Evolutionary conservation across 1,284 basidiomycete genomes (phyloP), one percentile per base, ranked within the genome.

Genomic region (Ustilago xerochloae): DNA sequence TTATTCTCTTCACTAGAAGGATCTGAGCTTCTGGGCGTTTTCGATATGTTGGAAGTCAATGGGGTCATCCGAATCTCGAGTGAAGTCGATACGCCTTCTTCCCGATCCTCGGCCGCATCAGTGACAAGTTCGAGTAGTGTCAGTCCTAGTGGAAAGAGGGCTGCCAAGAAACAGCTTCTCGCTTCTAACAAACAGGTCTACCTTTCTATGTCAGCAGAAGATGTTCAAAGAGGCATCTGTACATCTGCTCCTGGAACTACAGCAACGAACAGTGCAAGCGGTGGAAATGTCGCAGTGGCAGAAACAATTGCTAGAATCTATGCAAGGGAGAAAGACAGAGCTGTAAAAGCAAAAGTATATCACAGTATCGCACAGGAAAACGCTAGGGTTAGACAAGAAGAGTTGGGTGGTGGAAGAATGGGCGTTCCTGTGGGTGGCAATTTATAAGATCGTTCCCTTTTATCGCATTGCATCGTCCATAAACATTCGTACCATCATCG

Each of bases 1-100:
- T 74, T 79, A 9, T 77, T 72, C 12, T 41, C 70, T 6, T 53
- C 78, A 0, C 65, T 84, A 28, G 80, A 80, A 41, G 56, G 47
- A 20, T 79, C 78, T 6, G 82, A 84, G 59, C 58, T 83, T 29
- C 63, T 84, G 10, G 80, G 80, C 26, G 80, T 84, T 8, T 69
- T 83, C 24, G 81, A 83, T 39, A 64, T 73, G 51, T 69, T 84
- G 33, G 81, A 83, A 49, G 80, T 81, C 18, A 79, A 83, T 47
- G 80, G 79, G 16, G 62, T 83, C 22, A 47, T 82, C 2, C 66
- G 65, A 7, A 66, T 82, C 45, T 62, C 64, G 15, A 48, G 62
- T 18, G 77, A 77, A 22, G 61, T 60, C 20, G 78, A 64, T 2
- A 46, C 50, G 3, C 58, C 55, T 28, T 18, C 43, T n/a, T n/a